Base-by-base conservation (phyloP, 2,329 filamentous ascomycete genomes). In the Colletotrichum coccodes region DNA sequence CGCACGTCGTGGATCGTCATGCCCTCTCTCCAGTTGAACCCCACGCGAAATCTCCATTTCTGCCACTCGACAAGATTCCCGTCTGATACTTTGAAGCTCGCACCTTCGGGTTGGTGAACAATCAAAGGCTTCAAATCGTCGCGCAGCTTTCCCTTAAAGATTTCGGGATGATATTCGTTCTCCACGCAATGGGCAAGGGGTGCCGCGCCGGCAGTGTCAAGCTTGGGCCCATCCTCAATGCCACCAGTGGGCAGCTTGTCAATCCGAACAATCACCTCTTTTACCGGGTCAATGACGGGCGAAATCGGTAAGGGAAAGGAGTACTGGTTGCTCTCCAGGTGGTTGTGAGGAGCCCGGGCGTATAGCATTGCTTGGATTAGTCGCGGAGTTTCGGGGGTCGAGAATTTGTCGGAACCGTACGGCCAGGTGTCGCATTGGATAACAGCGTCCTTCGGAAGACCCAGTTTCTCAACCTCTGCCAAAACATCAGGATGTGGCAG, bases 21-120 rank as follows among this genome's bases (percentile, higher is more conserved):
- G 14, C 88, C 88, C 75, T 90, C 89, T 6, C 89, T 79, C 30
- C 83, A 81, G 76, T 88, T 90, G 78, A 88, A 90, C 4, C 84
- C 49, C 9, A 91, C 87, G 44, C 88, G 80, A 77, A 91, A 89
- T 7, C 83, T 80, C 87, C 87, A 90, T 57, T 68, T 72, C 50
- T 73, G 70, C 72, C 73, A 74, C 30, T 65, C 68, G 16, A 72
- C 47, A 3, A 49, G 58, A 11, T 38, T 44, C 9, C 63, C 47
- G 6, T 46, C 18, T n/a, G n/a, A n/a, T 12, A 71, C 64, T 12
- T 58, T 64, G 76, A 91, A 91, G 6, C 87, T 89, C 0, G 88
- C 84, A 1, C 89, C 89, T 62, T 91, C 85, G 7, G 58, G 89
- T 69, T 91, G 89, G 14, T 88, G 76, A 3, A 91, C 86, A 60